Conservation (phyloP, 1,284 basidiomycete species). For the Cutaneotrichosporon curvatum region DNA sequence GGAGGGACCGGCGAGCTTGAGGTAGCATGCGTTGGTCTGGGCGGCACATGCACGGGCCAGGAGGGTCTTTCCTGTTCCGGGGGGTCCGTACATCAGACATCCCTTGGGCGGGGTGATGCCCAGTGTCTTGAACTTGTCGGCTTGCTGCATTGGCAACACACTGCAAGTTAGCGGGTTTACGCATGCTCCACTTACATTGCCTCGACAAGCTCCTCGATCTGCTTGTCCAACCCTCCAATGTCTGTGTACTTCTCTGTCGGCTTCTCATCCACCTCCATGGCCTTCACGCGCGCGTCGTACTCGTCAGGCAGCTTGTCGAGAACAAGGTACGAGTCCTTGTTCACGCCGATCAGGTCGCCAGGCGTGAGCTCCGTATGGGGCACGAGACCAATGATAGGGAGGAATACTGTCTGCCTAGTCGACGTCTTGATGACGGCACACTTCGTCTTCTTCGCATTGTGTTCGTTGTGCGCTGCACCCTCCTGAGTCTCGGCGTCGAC, state of each 20-base stretch:
- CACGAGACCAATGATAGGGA: slow-evolving; percentile 95
- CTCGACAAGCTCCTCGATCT: slow-evolving; percentile 73
- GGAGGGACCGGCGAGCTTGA: slow-evolving; percentile 70
- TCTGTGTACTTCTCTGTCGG: slow-evolving; percentile 73
- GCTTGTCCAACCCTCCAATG: slow-evolving; percentile 72
- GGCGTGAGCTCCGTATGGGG: slow-evolving; percentile 82
- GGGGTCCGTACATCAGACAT: slow-evolving; percentile 71
- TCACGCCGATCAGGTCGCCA: slow-evolving; percentile 93
- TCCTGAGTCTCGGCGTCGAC: slow-evolving; percentile 92
- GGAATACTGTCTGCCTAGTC: slow-evolving; percentile 90
- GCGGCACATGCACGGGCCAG: slow-evolving; percentile 70
- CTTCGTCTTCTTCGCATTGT: slow-evolving; percentile 91
- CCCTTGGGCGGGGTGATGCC: slow-evolving; percentile 76
- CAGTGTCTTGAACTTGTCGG: slow-evolving; percentile 70
- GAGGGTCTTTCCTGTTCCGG: slow-evolving; percentile 71
- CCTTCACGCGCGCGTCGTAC: slow-evolving; percentile 71
- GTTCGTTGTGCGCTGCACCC: slow-evolving; percentile 86
- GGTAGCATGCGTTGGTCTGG: slow-evolving; percentile 72
- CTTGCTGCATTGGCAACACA: slow-evolving; percentile 72
- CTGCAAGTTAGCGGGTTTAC: slow-evolving; percentile 21
- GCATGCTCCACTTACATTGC: slow-evolving; percentile 52
- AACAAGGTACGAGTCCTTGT: slow-evolving; percentile 98
- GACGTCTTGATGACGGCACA: slow-evolving; percentile 99
- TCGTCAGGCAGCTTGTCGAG: slow-evolving; percentile 75
- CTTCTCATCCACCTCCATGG: slow-evolving; percentile 87